phyloP scores from a whole-genome alignment of 805 yeast species.

The Lipomyces yamadae region DNA sequence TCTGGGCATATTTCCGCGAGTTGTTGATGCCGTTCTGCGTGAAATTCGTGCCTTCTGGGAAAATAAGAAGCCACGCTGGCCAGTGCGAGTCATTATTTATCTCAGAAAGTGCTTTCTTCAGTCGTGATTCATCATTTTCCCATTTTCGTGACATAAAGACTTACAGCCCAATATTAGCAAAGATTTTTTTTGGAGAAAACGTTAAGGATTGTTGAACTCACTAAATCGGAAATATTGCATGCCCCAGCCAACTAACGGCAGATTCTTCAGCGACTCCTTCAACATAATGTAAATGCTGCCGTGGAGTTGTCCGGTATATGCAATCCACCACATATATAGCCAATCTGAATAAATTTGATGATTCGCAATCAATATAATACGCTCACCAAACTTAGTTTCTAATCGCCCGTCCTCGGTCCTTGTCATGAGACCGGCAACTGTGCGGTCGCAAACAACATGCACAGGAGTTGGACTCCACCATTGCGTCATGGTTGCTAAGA shows the following conservation, averaged over 20 bases:
- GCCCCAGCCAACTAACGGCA: constrained; percentile 85
- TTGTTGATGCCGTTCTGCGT: constrained; percentile 65
- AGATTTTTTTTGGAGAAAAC: background rate
- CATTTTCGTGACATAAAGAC: constrained; percentile 71
- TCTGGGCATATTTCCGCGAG: constrained; percentile 62
- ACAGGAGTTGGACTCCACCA: constrained; percentile 43
- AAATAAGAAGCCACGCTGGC: constrained; percentile 72
- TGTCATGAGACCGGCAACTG: constrained; percentile 40
- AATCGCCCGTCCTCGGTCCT: constrained; percentile 36
- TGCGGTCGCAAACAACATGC: constrained; percentile 41
- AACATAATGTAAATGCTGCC: constrained; percentile 73
- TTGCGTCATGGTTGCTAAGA: constrained; percentile 42
- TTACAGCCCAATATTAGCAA: constrained; percentile 1
- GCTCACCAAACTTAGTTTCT: constrained; percentile 50
- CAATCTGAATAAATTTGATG: constrained; percentile 96
- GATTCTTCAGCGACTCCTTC: constrained; percentile 68
- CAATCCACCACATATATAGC: constrained; percentile 86
- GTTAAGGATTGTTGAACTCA: constrained; percentile 1
- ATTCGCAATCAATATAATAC: constrained; percentile 75
- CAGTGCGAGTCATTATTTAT: constrained; percentile 56
- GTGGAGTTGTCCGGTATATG: constrained; percentile 68
- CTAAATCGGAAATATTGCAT: constrained; percentile 76
- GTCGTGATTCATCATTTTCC: constrained; percentile 69
- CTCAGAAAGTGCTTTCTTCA: constrained; percentile 59
- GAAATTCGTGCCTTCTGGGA: constrained; percentile 94